Percentiles rank a stretch among this genome's conserved stretches.
These are phyloP conservation scores for Jacaranda copaia DNA, from an alignment of 257 asterid genomes.

Conservation along the genomic window DNA sequence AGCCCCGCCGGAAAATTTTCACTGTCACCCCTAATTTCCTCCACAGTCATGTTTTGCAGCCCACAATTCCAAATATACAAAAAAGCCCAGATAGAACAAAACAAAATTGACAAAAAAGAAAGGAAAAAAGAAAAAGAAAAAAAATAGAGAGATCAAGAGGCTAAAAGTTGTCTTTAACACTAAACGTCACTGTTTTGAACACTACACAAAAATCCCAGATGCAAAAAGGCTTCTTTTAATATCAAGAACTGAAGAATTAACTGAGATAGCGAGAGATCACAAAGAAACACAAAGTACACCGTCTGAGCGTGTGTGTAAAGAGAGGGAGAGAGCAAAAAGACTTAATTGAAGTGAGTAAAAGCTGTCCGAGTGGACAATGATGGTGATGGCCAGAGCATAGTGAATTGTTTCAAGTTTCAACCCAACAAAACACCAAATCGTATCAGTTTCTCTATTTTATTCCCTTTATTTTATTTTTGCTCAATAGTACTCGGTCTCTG, in stretches of 20 bases:
- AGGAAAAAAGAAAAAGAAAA: constrained; percentile 2
- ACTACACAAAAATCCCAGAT: constrained; percentile 42
- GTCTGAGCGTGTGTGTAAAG: constrained; percentile 25
- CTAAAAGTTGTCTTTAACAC: constrained; percentile 37
- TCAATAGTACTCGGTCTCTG: constrained; percentile 29
- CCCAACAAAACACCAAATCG: constrained; percentile 65
- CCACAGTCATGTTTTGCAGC: constrained; percentile 65
- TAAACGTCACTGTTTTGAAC: constrained; percentile 42
- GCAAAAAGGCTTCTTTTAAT: constrained; percentile 19
- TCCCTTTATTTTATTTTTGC: neutral
- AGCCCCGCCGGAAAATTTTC: constrained; percentile 78
- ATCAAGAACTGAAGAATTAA: constrained; percentile 20
- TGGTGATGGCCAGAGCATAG: constrained; percentile 59
- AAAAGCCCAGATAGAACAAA: constrained; percentile 32
- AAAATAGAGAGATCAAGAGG: constrained; percentile 31
- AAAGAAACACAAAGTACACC: constrained; percentile 36
- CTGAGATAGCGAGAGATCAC: constrained; percentile 34
- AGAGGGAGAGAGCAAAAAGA: constrained; percentile 36
- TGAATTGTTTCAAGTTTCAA: constrained; percentile 62
- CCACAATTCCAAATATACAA: constrained; percentile 21
- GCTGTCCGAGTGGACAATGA: constrained; percentile 63
- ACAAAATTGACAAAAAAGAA: neutral
- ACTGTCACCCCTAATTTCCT: constrained; percentile 54
- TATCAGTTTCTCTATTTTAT: constrained; percentile 33
- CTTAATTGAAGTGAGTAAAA: constrained; percentile 37